These are phyloP conservation scores for Eragrostis curvula DNA, from an alignment of 176 grass and related monocot genomes.

Conservation along the genomic window DNA sequence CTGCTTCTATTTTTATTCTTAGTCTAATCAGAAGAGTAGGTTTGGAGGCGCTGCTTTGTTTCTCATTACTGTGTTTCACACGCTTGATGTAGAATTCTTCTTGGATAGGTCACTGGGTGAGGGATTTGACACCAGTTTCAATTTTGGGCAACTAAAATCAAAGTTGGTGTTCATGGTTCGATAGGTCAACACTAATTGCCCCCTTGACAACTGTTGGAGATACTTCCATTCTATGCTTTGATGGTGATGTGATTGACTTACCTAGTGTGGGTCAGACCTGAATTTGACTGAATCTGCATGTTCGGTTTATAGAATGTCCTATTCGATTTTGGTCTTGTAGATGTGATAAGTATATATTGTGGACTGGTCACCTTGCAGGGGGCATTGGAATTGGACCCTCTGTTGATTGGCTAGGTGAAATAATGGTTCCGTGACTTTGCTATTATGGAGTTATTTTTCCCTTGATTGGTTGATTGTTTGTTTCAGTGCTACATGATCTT, in stretches of 20 bases:
- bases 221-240: not conserved
- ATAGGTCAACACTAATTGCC: not conserved
- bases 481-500: not conserved
- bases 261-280: not conserved
- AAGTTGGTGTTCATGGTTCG: not conserved
- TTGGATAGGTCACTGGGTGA: not conserved
- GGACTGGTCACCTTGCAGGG: not conserved
- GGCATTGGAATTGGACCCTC: not conserved
- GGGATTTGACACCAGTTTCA: not conserved
- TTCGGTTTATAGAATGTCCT: not conserved
- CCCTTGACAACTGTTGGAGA: not conserved
- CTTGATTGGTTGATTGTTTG: not conserved
- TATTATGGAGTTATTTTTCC: slow-evolving; percentile 4
- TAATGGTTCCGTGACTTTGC: not conserved
- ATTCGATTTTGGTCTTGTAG: not conserved
- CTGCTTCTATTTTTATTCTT: not conserved
- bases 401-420: slow-evolving; percentile 6
- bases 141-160: not conserved
- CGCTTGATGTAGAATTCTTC: not conserved
- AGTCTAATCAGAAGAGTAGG: not conserved
- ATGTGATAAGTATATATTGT: slow-evolving; percentile 6
- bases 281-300: not conserved
- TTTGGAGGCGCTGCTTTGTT: slow-evolving; percentile 9
- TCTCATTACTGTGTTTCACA: not conserved
- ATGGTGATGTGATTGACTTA: slow-evolving; percentile 2